phyloP scores from a whole-genome alignment of 2,329 filamentous ascomycete species.

The Cercospora zeina region DNA sequence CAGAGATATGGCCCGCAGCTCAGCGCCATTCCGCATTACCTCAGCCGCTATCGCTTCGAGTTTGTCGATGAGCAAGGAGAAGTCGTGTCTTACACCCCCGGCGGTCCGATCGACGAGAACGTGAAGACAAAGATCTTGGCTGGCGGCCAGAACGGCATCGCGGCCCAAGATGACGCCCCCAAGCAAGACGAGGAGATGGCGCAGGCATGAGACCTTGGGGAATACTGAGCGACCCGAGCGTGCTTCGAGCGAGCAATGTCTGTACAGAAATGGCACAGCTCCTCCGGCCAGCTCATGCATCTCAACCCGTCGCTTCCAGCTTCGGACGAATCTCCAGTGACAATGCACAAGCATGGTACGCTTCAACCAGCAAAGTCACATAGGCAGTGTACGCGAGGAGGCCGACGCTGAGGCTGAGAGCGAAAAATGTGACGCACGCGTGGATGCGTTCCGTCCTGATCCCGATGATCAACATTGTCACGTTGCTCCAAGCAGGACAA shows the following conservation, averaged over 20 bases:
- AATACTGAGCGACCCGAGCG: neutral
- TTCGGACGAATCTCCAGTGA: neutral
- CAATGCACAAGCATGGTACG: neutral
- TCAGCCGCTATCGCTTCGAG: constrained; percentile 96
- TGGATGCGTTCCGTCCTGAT: neutral
- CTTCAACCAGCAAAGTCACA: neutral
- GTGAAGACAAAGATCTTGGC: constrained; percentile 39
- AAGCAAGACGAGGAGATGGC: constrained; percentile 22
- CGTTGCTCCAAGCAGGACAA: neutral
- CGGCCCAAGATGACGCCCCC: constrained; percentile 7
- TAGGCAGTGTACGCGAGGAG: neutral
- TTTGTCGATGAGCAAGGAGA: constrained; percentile 93
- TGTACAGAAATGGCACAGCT: neutral
- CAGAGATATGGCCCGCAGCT: constrained; percentile 92
- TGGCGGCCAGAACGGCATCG: constrained; percentile 33
- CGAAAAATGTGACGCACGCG: neutral
- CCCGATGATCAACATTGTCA: neutral
- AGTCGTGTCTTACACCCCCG: constrained; percentile 57
- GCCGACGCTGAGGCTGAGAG: neutral
- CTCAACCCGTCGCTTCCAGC: neutral
- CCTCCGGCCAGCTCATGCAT: neutral
- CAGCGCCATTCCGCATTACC: constrained; percentile 89
- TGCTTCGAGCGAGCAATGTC: neutral
- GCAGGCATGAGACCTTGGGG: constrained; percentile 14
- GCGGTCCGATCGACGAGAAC: constrained; percentile 35